phyloP scores from a whole-genome alignment of 306 rosid species.

The Cucurbita moschata region DNA sequence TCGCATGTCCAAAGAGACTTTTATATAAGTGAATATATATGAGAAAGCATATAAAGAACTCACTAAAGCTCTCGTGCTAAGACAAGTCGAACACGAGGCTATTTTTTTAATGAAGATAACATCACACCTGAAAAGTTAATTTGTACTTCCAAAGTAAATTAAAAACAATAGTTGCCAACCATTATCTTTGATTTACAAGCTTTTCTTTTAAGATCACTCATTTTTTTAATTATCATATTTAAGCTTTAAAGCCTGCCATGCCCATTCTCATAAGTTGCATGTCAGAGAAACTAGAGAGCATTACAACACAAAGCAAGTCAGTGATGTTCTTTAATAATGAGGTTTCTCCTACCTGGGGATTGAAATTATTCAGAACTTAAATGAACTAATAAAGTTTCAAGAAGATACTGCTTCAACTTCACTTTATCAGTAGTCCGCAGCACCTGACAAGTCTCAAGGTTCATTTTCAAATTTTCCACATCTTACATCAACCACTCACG shows the following conservation, averaged over 20 bases:
- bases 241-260: constrained; percentile 7
- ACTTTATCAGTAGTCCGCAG: background rate
- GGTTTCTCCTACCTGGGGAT: constrained; percentile 1
- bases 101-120: constrained; percentile 3
- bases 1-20: constrained; percentile 12
- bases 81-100: background rate
- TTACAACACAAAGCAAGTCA: background rate
- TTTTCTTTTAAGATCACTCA: constrained; percentile 10
- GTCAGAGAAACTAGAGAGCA: constrained; percentile 1
- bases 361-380: background rate
- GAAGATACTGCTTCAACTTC: background rate
- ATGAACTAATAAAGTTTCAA: constrained; percentile 4
- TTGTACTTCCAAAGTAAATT: constrained; percentile 43
- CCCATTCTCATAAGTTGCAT: background rate
- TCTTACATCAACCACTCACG: constrained; percentile 1
- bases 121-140: constrained; percentile 38
- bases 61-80: background rate
- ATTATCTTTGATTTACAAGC: constrained; percentile 18
- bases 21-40: background rate
- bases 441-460: constrained; percentile 1
- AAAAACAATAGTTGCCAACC: constrained; percentile 36
- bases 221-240: background rate
- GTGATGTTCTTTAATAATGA: background rate
- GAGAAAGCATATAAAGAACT: constrained; percentile 3
- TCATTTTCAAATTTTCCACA: background rate